Conservation (phyloP, 2,329 filamentous ascomycete genomes). For the Thermothelomyces thermophilus region DNA sequence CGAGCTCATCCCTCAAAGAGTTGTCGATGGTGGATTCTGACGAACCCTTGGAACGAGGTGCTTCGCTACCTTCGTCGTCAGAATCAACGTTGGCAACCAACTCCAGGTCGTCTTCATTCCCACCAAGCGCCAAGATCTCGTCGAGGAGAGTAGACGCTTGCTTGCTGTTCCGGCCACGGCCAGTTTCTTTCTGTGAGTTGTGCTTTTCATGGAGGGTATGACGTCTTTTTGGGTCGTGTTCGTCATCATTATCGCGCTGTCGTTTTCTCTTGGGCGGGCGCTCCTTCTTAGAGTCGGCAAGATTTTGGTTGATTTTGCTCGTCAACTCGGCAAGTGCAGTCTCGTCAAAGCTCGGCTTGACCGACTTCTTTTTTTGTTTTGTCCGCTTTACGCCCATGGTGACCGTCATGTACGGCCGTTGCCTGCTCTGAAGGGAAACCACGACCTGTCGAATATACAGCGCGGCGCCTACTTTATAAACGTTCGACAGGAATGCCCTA, state of each 20-base stretch:
- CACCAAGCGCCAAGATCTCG: constrained; percentile 59
- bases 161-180: constrained; percentile 18
- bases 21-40: constrained; percentile 25
- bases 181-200: constrained; percentile 23
- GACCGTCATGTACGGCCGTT: background rate
- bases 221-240: constrained; percentile 27
- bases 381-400: constrained; percentile 27
- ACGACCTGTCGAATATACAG: too few relatives aligned
- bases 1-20: constrained; percentile 42
- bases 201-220: constrained; percentile 26
- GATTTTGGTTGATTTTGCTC: constrained; percentile 48
- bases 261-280: constrained; percentile 40
- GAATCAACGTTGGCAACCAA: constrained; percentile 52
- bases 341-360: constrained; percentile 39
- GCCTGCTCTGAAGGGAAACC: too few relatives aligned
- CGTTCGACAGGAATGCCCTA: too few relatives aligned
- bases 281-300: constrained; percentile 34
- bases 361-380: constrained; percentile 31
- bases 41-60: constrained; percentile 24
- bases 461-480: too few relatives aligned
- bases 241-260: constrained; percentile 27
- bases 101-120: constrained; percentile 57
- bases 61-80: constrained; percentile 39
- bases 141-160: constrained; percentile 39
- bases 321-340: constrained; percentile 47